Evolutionary conservation across 192 early-diverging fungal genomes (phyloP).

Genomic region (Chytriomyces confervae): DNA sequence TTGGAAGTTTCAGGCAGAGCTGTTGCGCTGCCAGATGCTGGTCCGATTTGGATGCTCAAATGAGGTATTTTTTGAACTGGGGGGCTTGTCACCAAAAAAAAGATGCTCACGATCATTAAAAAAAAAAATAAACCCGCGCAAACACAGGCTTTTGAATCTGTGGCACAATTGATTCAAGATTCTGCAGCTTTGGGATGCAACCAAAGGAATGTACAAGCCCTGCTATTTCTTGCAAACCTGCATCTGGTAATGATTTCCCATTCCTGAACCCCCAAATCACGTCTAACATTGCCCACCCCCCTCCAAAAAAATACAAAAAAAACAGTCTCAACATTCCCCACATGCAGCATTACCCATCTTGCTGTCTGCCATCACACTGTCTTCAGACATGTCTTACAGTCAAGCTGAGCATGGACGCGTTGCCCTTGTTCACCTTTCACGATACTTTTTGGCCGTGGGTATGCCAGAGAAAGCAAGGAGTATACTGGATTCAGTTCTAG

Average conservation of each 20-base stretch:
- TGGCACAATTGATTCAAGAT: too few relatives aligned
- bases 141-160: too few relatives aligned
- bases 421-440: not conserved
- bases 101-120: not conserved
- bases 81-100: not conserved
- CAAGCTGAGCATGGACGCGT: not conserved
- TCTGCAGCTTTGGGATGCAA: too few relatives aligned
- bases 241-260: not conserved
- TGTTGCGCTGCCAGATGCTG: not conserved
- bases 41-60: not conserved
- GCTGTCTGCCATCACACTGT: not conserved
- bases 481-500: constrained; percentile 3
- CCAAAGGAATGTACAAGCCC: too few relatives aligned
- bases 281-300: too few relatives aligned
- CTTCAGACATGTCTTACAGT: not conserved
- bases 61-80: not conserved
- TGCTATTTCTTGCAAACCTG: not conserved
- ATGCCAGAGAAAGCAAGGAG: not conserved
- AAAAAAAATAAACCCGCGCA: too few relatives aligned
- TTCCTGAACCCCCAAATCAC: too few relatives aligned
- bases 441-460: not conserved
- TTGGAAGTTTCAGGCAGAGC: not conserved
- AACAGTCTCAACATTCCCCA: not conserved
- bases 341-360: constrained; percentile 14
- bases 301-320: too few relatives aligned